Percentiles rank a stretch among this genome's conserved stretches.
Evolutionary conservation across 2,329 filamentous ascomycete genomes (phyloP).

Genomic region (Canariomyces notabilis): DNA sequence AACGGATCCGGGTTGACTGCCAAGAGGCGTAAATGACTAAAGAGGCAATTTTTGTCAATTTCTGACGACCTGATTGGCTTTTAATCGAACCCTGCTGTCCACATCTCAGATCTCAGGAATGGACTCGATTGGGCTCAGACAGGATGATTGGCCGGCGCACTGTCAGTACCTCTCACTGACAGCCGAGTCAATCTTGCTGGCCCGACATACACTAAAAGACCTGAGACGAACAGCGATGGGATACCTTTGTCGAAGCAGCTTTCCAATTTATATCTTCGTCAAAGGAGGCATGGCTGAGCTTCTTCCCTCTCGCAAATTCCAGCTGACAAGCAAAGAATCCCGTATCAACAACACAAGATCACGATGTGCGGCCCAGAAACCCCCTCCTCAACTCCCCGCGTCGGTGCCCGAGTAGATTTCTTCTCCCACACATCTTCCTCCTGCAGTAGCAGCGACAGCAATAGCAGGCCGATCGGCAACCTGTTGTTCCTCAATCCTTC

Average conservation of each 20-base stretch:
- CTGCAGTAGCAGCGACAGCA: background rate
- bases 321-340: no score
- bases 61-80: conserved; percentile 13
- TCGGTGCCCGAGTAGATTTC: conserved; percentile 27
- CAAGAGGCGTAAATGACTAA: conserved; percentile 13
- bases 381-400: conserved; percentile 20
- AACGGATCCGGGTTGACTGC: no score
- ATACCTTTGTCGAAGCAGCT: no score
- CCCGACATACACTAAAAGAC: background rate
- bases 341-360: no score
- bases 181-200: no score
- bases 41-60: conserved; percentile 21
- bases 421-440: conserved; percentile 7
- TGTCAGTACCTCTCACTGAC: no score
- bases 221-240: background rate
- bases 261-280: no score
- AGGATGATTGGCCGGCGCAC: no score
- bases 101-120: background rate
- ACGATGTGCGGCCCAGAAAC: conserved; percentile 22
- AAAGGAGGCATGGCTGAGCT: no score
- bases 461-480: conserved; percentile 18
- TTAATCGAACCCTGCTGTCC: background rate
- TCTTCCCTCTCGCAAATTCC: no score
- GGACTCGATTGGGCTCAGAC: conserved; percentile 5
- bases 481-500: conserved; percentile 25